Conservation (phyloP, 139 green algal genomes). For the Raphidocelis subcapitata region DNA sequence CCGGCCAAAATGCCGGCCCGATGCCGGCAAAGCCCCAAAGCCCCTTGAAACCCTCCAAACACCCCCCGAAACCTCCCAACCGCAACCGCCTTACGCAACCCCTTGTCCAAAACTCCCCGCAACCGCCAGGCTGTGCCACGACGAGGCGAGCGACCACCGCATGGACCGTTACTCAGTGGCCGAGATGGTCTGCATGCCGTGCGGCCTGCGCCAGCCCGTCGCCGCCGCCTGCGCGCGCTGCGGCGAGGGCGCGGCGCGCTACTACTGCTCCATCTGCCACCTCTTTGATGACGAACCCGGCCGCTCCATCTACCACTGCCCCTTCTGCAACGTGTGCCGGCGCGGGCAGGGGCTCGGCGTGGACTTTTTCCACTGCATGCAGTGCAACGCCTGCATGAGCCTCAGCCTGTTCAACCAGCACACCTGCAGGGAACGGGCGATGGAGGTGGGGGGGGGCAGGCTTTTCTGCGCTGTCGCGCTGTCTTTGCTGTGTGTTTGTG, state of each 20-base stretch:
- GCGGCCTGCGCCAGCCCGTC: conserved; percentile 74
- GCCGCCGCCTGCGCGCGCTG: conserved; percentile 56
- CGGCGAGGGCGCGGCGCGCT: conserved; percentile 69
- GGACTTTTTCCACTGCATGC: conserved; percentile 97
- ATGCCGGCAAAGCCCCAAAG: too few relatives aligned
- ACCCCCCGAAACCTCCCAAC: too few relatives aligned
- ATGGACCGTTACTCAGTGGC: conserved; percentile 77
- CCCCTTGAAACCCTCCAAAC: too few relatives aligned
- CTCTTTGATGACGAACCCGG: conserved; percentile 83
- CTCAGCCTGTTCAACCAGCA: conserved; percentile 84
- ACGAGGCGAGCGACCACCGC: conserved; percentile 83
- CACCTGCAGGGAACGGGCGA: conserved; percentile 68
- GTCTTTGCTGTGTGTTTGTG: too few relatives aligned
- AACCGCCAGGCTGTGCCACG: conserved; percentile 94
- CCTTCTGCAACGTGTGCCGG: conserved; percentile 97
- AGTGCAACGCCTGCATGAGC: conserved; percentile 96
- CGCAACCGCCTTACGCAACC: too few relatives aligned
- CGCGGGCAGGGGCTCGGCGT: conserved; percentile 67
- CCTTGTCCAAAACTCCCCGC: too few relatives aligned
- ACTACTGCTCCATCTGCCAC: conserved; percentile 98
- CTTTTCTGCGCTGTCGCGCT: too few relatives aligned
- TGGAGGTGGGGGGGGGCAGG: conserved; percentile 17
- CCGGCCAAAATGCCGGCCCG: too few relatives aligned
- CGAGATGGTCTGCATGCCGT: conserved; percentile 92
- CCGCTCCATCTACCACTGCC: conserved; percentile 97